Percentiles rank a stretch among this genome's conserved stretches.
Conservation (phyloP, 208 protist genomes). For the Leishmania turanica region DNA sequence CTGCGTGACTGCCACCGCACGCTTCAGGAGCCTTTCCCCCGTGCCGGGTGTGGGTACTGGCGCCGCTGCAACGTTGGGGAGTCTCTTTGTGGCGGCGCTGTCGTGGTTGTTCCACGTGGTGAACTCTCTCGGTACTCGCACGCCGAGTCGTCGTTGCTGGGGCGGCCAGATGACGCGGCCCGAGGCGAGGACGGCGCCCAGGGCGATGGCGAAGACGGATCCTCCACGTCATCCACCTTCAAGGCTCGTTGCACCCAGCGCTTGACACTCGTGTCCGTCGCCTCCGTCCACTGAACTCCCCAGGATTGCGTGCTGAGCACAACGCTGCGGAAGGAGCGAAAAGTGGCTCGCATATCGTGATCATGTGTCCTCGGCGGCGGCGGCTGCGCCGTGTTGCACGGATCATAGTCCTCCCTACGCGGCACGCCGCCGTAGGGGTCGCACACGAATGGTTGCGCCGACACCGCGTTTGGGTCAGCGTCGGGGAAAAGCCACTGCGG, state of each 20-base stretch:
- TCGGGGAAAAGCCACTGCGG: conserved; percentile 14
- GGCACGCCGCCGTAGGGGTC: conserved; percentile 57
- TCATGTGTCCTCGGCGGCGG: conserved; percentile 9
- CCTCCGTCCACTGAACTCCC: conserved; percentile 21
- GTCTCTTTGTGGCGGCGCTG: neutral
- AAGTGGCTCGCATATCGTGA: conserved; percentile 24
- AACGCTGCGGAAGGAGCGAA: conserved; percentile 32
- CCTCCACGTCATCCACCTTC: conserved; percentile 1
- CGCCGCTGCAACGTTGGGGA: neutral
- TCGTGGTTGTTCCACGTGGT: neutral
- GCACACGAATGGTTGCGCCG: conserved; percentile 22
- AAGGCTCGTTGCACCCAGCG: conserved; percentile 36
- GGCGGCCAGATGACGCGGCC: neutral
- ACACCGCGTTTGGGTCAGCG: neutral
- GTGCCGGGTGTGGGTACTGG: neutral
- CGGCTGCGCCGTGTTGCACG: conserved; percentile 22
- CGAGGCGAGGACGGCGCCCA: conserved; percentile 7
- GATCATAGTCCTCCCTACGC: conserved; percentile 38
- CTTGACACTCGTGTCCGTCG: conserved; percentile 43
- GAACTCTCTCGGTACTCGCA: neutral
- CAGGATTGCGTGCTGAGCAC: conserved; percentile 41
- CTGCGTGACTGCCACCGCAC: neutral
- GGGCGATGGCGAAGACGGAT: neutral
- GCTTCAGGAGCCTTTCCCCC: neutral
- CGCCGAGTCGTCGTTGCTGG: neutral